Evolutionary conservation across 1,284 basidiomycete species (phyloP).

Genomic region (Heterobasidion parviporum): DNA sequence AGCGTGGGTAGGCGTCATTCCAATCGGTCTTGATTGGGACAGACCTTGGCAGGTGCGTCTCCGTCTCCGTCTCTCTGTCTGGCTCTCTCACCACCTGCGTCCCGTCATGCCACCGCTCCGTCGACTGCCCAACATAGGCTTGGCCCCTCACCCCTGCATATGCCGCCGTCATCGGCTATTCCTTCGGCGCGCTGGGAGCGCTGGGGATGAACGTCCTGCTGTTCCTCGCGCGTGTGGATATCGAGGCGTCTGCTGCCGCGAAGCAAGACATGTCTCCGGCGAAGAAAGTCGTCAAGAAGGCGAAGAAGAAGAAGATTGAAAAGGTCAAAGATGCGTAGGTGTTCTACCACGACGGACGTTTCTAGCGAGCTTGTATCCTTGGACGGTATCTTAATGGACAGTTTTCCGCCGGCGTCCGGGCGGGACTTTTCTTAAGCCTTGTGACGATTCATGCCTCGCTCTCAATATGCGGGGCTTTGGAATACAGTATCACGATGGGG

Average conservation of each 20-base stretch:
- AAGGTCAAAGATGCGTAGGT: background rate
- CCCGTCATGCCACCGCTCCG: background rate
- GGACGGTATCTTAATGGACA: too few relatives aligned
- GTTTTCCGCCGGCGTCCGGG: too few relatives aligned
- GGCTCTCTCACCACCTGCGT: background rate
- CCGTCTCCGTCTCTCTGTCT: background rate
- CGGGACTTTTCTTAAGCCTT: too few relatives aligned
- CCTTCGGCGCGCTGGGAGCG: constrained; percentile 51
- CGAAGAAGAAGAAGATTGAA: constrained; percentile 3
- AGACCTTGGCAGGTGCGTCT: constrained; percentile 83
- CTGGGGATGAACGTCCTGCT: constrained; percentile 21
- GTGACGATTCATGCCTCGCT: too few relatives aligned
- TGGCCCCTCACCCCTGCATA: constrained; percentile 77
- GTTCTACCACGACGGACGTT: background rate
- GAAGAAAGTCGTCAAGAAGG: constrained; percentile 1
- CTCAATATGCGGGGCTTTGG: too few relatives aligned
- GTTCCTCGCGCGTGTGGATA: constrained; percentile 8
- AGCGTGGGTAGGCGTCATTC: constrained; percentile 73
- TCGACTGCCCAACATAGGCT: constrained; percentile 32
- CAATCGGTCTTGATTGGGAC: constrained; percentile 91
- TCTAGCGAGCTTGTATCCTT: background rate
- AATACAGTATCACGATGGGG: too few relatives aligned
- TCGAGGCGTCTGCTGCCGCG: background rate
- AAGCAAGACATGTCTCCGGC: background rate
- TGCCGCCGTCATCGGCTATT: constrained; percentile 62